Conservation (phyloP, 495 filamentous ascomycete species). For the Acidiella bohemica region DNA sequence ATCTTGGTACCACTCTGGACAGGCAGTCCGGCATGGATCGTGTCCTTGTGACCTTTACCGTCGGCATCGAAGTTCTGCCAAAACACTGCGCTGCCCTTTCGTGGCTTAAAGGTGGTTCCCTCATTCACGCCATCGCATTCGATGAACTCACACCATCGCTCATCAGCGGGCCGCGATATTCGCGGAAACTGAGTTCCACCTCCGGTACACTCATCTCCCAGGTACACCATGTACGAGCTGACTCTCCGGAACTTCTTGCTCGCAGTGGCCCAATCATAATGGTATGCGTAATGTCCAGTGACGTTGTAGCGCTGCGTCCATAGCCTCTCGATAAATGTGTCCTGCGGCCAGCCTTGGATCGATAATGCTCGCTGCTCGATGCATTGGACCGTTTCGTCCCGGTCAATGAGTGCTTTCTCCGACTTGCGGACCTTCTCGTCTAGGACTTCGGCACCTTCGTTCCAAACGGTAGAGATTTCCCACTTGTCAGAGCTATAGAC, state of each 20-base stretch:
- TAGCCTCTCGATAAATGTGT: conserved; percentile 48
- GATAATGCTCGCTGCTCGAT: conserved; percentile 52
- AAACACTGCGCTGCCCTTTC: conserved; percentile 59
- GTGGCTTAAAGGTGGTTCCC: conserved; percentile 53
- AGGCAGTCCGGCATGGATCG: conserved; percentile 57
- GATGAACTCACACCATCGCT: conserved; percentile 45
- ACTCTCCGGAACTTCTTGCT: conserved; percentile 18
- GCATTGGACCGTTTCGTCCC: conserved; percentile 49
- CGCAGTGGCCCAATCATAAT: conserved; percentile 42
- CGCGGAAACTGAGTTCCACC: conserved; percentile 31
- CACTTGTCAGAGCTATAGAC: conserved; percentile 36
- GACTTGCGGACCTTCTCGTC: conserved; percentile 41
- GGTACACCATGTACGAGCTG: conserved; percentile 44
- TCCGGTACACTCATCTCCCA: conserved; percentile 38
- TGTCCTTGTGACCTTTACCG: conserved; percentile 50
- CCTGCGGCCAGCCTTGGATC: conserved; percentile 55
- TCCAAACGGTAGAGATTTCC: conserved; percentile 41
- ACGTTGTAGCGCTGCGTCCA: conserved; percentile 47
- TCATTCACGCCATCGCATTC: conserved; percentile 39
- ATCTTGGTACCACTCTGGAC: conserved; percentile 56
- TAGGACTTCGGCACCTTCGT: conserved; percentile 32
- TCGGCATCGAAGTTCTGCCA: conserved; percentile 58
- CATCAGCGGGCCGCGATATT: conserved; percentile 7
- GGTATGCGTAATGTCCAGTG: conserved; percentile 44
- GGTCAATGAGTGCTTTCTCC: conserved; percentile 43